A percentile compares a stretch with the other conserved stretches of the same genome.
Evolutionary conservation across 2,329 filamentous ascomycete genomes (phyloP).

Genomic region (Sporothrix humicola): DNA sequence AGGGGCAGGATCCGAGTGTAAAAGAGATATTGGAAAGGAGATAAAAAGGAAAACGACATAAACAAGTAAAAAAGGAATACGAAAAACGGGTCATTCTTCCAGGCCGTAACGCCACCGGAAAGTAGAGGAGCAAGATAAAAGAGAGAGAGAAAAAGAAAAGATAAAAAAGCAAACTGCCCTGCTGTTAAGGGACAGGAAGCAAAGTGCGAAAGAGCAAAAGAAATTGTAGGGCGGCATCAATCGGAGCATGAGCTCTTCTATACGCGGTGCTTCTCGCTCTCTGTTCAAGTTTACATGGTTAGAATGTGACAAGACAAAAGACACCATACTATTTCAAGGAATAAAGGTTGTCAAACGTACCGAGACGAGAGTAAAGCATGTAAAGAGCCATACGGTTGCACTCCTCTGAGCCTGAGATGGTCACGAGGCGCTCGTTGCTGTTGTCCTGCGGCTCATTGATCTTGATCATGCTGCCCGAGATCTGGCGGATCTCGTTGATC

Average conservation of each 20-base stretch:
- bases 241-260: constrained; percentile 42
- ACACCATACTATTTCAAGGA: not conserved
- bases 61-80: not conserved
- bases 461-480: constrained; percentile 98
- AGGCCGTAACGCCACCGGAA: constrained; percentile 22
- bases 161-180: not conserved
- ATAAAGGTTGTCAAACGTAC: constrained; percentile 57
- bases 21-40: not conserved
- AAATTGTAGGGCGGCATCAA: too few relatives aligned
- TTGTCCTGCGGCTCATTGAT: constrained; percentile 99
- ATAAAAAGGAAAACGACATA: not conserved
- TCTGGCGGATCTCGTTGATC: constrained; percentile 98
- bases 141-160: too few relatives aligned
- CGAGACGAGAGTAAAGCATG: constrained; percentile 97
- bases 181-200: not conserved
- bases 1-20: not conserved
- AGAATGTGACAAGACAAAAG: not conserved
- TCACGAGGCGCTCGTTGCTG: constrained; percentile 96
- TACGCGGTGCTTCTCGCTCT: constrained; percentile 78
- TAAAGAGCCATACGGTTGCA: constrained; percentile 99
- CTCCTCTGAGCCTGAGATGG: constrained; percentile 95
- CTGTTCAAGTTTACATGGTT: constrained; percentile 49
- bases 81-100: constrained; percentile 1
- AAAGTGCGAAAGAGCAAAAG: too few relatives aligned
- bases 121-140: constrained; percentile 9